Evolutionary conservation across 306 rosid species (phyloP), one percentile per base, ranked within the genome.

Genomic region (Fragaria iinumae): DNA sequence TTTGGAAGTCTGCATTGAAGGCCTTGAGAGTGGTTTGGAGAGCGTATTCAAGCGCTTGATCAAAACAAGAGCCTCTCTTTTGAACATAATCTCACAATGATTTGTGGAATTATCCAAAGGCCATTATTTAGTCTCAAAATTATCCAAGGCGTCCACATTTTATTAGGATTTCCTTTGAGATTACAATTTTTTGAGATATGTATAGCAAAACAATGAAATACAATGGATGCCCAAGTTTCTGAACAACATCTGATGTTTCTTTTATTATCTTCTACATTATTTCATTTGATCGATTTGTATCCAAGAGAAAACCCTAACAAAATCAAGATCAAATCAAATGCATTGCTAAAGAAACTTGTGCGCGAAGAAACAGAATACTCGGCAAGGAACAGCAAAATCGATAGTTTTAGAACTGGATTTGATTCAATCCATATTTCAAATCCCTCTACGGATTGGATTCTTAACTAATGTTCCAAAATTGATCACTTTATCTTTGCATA

Each of bases 11-110:
- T 76, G 83, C 48, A 82, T 86, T 76, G 89, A 88, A 80, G 80
- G 71, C 63, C 29, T 91, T 38, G 96, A 89, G 77, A 89, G 70
- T 73, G 84, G 84, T 6, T 60, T 93, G 81, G 91, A 87, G 68
- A 78, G 36, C 8, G 34, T 90, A 48, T 90, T 89, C 72, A 88
- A 90, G 86, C 67, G 76, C 44, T 73, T 93, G 85, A 83, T 90
- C 5, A 93, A 82, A 68, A 77, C 86, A 53, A 59, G 65, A 59
- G 36, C 65, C 25, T 23, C 65, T 25, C 38, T 59, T 0, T 59
- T 59, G 65, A 59, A 23, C 38, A 10, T 25, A 23, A 59, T 25
- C 17, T 59, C 65, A 59, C 89, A 83, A 63, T 89, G 21, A 73
- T 14, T 84, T n/a, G 63, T 39, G 47, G 17, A 5, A 11, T 17